These are phyloP conservation scores for Circinella umbellata DNA, from an alignment of 371 early-diverging fungal genomes.

Conservation along the genomic window DNA sequence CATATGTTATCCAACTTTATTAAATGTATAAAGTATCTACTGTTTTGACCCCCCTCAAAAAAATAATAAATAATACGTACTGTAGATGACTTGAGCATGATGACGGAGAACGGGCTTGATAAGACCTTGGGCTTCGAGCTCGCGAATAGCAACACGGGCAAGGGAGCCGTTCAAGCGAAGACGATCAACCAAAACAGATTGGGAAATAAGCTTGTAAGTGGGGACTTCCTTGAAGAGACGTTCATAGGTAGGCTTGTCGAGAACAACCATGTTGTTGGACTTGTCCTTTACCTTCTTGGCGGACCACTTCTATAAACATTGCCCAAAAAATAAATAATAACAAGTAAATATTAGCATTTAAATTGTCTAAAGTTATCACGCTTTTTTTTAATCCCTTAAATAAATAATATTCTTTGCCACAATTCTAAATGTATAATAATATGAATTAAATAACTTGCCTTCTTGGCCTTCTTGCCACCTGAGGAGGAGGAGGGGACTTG, in stretches of 20 bases:
- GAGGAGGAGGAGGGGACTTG: constrained; percentile 73
- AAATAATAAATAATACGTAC: constrained; percentile 21
- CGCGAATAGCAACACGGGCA: constrained; percentile 93
- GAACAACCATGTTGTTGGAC: constrained; percentile 95
- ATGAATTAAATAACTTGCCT: constrained; percentile 23
- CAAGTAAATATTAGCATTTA: no score
- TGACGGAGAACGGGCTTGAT: constrained; percentile 91
- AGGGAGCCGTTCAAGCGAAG: constrained; percentile 97
- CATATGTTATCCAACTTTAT: no score
- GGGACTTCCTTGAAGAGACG: constrained; percentile 98
- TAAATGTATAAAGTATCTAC: no score
- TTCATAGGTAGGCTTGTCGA: constrained; percentile 91
- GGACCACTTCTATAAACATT: constrained; percentile 84
- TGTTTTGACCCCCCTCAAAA: no score
- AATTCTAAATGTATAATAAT: neutral
- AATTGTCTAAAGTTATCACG: no score
- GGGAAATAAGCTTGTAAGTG: constrained; percentile 98
- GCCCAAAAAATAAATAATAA: neutral
- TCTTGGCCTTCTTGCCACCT: constrained; percentile 92
- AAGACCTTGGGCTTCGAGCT: constrained; percentile 89
- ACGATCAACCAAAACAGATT: constrained; percentile 97
- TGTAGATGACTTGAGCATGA: constrained; percentile 96
- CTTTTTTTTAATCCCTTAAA: no score
- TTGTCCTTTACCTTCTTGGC: constrained; percentile 97
- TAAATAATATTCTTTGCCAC: no score